A percentile compares a stretch with the other conserved stretches of the same genome.
Conservation (phyloP, 108 stramenopile genomes). For the Nitzschia sp. region DNA sequence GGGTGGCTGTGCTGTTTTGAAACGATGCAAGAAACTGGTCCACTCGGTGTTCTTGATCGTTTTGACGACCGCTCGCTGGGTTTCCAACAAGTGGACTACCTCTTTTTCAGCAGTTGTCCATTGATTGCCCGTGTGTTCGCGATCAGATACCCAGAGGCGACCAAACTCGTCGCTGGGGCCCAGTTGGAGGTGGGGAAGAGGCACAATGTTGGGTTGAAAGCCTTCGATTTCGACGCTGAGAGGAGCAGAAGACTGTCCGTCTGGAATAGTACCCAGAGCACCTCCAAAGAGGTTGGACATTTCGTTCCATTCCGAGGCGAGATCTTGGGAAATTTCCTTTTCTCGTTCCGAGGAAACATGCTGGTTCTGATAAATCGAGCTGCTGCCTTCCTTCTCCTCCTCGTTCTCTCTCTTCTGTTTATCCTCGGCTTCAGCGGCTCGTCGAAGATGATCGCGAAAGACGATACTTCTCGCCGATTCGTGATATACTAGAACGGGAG, state of each 20-base stretch:
- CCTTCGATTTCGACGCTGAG: constrained; percentile 54
- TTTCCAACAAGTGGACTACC: constrained; percentile 56
- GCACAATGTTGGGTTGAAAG: constrained; percentile 70
- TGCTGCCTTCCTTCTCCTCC: not conserved
- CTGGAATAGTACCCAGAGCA: not conserved
- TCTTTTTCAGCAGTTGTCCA: constrained; percentile 70
- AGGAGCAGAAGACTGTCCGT: not conserved
- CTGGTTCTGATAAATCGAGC: not conserved
- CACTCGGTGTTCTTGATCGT: constrained; percentile 82
- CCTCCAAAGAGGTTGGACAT: constrained; percentile 24
- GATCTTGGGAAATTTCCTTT: constrained; percentile 12
- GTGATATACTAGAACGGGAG: constrained; percentile 73
- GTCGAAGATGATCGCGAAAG: constrained; percentile 83
- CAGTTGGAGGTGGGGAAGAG: constrained; percentile 64
- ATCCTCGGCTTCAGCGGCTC: constrained; percentile 26
- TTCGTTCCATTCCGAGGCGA: constrained; percentile 19
- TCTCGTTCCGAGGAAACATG: not conserved
- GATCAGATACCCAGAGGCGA: constrained; percentile 46
- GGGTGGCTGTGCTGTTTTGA: constrained; percentile 30
- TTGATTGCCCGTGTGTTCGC: not conserved
- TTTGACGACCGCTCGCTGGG: constrained; percentile 74
- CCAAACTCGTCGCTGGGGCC: constrained; percentile 59
- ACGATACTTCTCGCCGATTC: constrained; percentile 86
- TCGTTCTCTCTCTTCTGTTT: not conserved
- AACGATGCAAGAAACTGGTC: constrained; percentile 76